These are phyloP conservation scores for Austropuccinia psidii DNA, from an alignment of 1,284 basidiomycete genomes.

Conservation along the genomic window DNA sequence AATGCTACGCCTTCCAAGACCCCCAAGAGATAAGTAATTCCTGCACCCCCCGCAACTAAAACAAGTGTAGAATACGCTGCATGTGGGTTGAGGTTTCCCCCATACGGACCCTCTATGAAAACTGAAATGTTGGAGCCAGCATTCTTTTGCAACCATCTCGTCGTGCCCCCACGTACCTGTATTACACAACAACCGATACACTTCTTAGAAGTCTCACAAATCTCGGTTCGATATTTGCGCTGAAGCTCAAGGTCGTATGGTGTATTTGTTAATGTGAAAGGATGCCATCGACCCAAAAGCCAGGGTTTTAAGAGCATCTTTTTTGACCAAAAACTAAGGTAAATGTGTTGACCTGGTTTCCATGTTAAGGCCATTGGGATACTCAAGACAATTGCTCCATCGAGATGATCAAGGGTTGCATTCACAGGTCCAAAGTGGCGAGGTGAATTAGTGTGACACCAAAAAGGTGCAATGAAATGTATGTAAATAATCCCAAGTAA, in stretches of 20 bases:
- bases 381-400: slow-evolving; percentile 3
- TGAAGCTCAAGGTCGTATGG: not conserved
- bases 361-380: slow-evolving; percentile 3
- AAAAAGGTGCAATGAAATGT: not conserved
- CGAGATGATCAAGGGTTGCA: slow-evolving; percentile 14
- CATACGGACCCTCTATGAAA: slow-evolving; percentile 6
- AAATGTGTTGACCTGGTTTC: slow-evolving; percentile 14
- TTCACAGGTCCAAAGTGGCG: not conserved
- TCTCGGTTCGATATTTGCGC: slow-evolving; percentile 9
- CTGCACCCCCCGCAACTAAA: slow-evolving; percentile 15
- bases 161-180: not conserved
- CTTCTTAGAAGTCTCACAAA: not conserved
- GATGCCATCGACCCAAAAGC: slow-evolving; percentile 16
- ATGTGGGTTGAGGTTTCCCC: not conserved
- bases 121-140: not conserved
- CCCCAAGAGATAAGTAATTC: slow-evolving; percentile 11
- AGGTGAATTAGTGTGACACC: not conserved
- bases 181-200: slow-evolving; percentile 6
- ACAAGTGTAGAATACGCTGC: slow-evolving; percentile 15
- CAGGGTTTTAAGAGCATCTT: slow-evolving; percentile 12
- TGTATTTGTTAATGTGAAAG: slow-evolving; percentile 14
- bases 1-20: slow-evolving; percentile 4
- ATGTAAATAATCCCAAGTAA: not conserved
- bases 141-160: not conserved
- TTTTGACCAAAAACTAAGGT: slow-evolving; percentile 15